A percentile compares a stretch with the other conserved stretches of the same genome.
These are phyloP conservation scores for Trebouxia sp. DNA, from an alignment of 139 green algal genomes.

Conservation along the genomic window DNA sequence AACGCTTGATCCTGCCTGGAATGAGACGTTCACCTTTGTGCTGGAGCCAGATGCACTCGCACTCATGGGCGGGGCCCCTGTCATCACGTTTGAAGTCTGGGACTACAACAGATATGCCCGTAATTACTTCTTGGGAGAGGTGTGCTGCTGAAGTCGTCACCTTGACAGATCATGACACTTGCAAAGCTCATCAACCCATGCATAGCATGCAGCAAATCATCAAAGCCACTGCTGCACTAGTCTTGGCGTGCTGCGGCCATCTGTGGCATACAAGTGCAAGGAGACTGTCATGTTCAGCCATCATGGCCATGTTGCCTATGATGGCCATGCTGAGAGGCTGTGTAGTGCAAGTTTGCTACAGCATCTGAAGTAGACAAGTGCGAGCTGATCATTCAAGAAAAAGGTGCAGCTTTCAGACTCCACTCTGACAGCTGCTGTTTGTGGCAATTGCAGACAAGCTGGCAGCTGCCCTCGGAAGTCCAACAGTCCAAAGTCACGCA, in stretches of 20 bases:
- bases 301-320: background rate
- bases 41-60: background rate
- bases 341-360: background rate
- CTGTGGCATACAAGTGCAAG: background rate
- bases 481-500: background rate
- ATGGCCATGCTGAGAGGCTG: background rate
- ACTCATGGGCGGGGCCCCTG: background rate
- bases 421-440: background rate
- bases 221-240: too few species aligned
- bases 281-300: background rate
- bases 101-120: background rate
- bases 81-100: constrained; percentile 14
- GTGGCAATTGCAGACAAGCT: background rate
- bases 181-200: too few species aligned
- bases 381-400: background rate
- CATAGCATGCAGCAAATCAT: background rate
- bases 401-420: background rate
- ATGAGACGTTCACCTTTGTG: constrained; percentile 19
- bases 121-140: constrained; percentile 25
- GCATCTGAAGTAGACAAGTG: background rate
- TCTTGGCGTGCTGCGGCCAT: background rate
- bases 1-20: constrained; percentile 4
- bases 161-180: background rate
- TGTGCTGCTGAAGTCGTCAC: constrained; percentile 9
- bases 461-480: background rate